Conservation (phyloP, 805 yeast species). For the Wickerhamiella domercqiae region DNA sequence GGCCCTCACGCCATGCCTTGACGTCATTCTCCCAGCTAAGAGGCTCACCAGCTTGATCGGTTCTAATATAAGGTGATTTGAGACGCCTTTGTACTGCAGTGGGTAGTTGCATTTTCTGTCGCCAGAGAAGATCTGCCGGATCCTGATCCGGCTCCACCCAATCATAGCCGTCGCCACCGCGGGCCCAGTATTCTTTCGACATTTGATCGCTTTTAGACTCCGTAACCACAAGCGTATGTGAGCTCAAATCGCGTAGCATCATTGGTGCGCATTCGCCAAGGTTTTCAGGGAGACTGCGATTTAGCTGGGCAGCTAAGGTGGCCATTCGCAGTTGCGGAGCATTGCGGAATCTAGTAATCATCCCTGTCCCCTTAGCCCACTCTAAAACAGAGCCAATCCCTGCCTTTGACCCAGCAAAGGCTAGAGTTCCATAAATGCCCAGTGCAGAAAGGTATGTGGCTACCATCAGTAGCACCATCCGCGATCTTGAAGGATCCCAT, state of each 20-base stretch:
- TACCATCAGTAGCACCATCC: slow-evolving; percentile 32
- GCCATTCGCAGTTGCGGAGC: slow-evolving; percentile 57
- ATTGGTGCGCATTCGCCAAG: slow-evolving; percentile 26
- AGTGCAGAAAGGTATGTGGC: slow-evolving; percentile 35
- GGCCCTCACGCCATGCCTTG: slow-evolving; percentile 11
- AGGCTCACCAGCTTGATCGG: slow-evolving; percentile 12
- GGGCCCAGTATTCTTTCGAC: slow-evolving; percentile 73
- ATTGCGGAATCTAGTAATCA: slow-evolving; percentile 47
- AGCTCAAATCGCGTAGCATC: slow-evolving; percentile 22
- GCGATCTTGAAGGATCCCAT: slow-evolving; percentile 22
- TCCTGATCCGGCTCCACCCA: slow-evolving; percentile 89
- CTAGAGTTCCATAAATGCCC: slow-evolving; percentile 32
- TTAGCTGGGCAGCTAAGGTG: slow-evolving; percentile 48
- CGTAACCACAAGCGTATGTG: slow-evolving; percentile 25
- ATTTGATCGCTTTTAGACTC: slow-evolving; percentile 50
- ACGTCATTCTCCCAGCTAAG: slow-evolving; percentile 20
- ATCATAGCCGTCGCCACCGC: slow-evolving; percentile 72
- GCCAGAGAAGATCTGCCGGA: slow-evolving; percentile 46
- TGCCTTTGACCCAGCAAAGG: slow-evolving; percentile 34
- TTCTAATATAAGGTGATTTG: slow-evolving; percentile 16
- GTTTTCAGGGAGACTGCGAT: slow-evolving; percentile 31
- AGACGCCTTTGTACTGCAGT: slow-evolving; percentile 13
- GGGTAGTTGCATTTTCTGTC: slow-evolving; percentile 20
- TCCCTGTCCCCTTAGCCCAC: slow-evolving; percentile 52
- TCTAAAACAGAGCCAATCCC: slow-evolving; percentile 41